phyloP scores from a whole-genome alignment of 2,329 filamentous ascomycete species.

The Fusarium sp. region DNA sequence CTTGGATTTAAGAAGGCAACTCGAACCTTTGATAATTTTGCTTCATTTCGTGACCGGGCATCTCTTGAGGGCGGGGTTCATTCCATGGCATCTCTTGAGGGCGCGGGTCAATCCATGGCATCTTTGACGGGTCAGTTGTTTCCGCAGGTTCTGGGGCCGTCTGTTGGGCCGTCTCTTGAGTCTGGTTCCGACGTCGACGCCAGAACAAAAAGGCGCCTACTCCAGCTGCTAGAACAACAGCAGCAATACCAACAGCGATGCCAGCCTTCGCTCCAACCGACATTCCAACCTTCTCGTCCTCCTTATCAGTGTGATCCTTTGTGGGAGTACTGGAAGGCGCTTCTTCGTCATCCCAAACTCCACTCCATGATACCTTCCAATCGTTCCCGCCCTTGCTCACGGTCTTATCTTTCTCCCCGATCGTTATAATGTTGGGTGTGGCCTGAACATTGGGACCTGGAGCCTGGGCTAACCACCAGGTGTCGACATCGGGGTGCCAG shows the following conservation, averaged over 20 bases:
- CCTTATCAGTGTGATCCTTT: background rate
- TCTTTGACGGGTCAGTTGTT: too few species aligned
- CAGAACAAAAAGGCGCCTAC: background rate
- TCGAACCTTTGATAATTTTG: too few species aligned
- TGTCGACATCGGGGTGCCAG: constrained; percentile 49
- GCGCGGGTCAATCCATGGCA: too few species aligned
- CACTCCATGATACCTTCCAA: constrained; percentile 31
- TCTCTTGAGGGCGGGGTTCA: too few species aligned
- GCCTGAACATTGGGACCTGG: constrained; percentile 19
- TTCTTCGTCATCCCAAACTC: too few species aligned
- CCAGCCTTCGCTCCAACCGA: background rate
- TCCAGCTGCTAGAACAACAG: background rate
- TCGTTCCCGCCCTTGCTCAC: constrained; percentile 29
- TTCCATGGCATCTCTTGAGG: too few species aligned
- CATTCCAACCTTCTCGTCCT: background rate
- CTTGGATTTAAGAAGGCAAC: too few species aligned
- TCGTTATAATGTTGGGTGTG: constrained; percentile 2
- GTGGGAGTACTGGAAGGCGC: too few species aligned
- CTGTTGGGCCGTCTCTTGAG: too few species aligned
- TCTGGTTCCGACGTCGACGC: background rate
- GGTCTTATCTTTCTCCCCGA: background rate
- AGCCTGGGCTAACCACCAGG: constrained; percentile 36
- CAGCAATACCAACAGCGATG: background rate
- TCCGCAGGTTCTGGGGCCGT: too few species aligned
- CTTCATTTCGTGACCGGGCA: too few species aligned